Evolutionary conservation across 805 yeast genomes (phyloP), one percentile per base, ranked within the genome.

Genomic region (Zygosaccharomyces bisporus): DNA sequence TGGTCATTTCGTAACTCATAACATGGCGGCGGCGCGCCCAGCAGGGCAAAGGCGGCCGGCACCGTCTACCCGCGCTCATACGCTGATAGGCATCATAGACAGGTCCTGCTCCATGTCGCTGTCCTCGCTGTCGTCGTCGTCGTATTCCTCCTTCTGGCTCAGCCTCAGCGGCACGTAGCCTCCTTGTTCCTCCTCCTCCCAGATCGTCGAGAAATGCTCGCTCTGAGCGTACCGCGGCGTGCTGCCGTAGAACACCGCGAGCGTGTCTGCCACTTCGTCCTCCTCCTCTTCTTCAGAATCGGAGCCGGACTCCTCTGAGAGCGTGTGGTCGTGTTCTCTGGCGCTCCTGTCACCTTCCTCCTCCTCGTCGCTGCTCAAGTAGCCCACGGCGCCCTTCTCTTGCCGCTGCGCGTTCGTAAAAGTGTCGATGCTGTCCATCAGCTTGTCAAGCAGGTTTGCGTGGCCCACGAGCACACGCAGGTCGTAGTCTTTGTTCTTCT

Each of bases 401-500:
- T 25, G 40, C 13, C 33, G 18, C 32, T 37, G 40, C 12, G 39
- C 19, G 6, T 21, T 13, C 4, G 41, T 47, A 25, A 40, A 43
- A 9, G 21, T 25, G 32, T 53, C 57, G 10, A 58, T 53, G 14
- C 44, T 52, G 13, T 54, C 58, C 40, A 58, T 53, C 6, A 63
- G 35, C 16, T 51, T 52, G 42, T 64, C 68, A 23, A 63, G 45
- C 32, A 64, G 40, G 46, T 63, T 61, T 1, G 68, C 67, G 44
- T 64, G 68, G 3, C 64, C 67, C 0, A 64, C 64, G 12, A 64
- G 40, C 5, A 56, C 52, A 19, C 68, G 45, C 17, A 63, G 43
- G 19, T 64, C 53, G 27, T 50, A 50, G 21, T 60, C 62, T 35
- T 46, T 50, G 37, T 50, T 56, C 25, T 43, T 38, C 23, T 38